A percentile compares a stretch with the other conserved stretches of the same genome.
phyloP scores from a whole-genome alignment of 768 basidiomycete species.

The Termitomyces sp. region DNA sequence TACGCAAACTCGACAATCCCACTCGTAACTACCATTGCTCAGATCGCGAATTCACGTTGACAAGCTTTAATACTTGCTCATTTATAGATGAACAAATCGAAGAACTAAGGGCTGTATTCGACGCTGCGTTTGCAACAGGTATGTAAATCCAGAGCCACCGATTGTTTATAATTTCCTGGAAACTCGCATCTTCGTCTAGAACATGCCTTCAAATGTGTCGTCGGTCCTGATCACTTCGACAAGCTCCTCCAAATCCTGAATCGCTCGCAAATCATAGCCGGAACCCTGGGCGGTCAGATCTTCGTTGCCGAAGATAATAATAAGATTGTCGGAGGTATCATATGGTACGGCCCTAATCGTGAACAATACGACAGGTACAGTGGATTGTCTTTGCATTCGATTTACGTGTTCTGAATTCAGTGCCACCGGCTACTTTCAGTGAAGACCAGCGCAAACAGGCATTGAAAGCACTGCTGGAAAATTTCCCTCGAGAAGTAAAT shows the following conservation, averaged over 20 bases:
- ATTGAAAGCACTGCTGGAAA: background rate
- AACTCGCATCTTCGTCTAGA: background rate
- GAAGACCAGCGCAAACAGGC: slow-evolving; percentile 7
- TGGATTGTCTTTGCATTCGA: background rate
- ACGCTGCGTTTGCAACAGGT: slow-evolving; percentile 4
- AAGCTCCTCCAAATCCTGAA: slow-evolving; percentile 2
- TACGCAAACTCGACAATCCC: slow-evolving; percentile 4
- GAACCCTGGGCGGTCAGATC: slow-evolving; percentile 1
- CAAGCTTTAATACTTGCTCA: background rate
- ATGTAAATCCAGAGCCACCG: background rate
- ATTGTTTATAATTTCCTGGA: background rate
- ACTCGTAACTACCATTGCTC: background rate
- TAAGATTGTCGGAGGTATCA: slow-evolving; percentile 5
- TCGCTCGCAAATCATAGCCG: slow-evolving; percentile 2
- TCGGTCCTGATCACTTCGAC: background rate
- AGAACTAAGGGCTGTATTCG: slow-evolving; percentile 3
- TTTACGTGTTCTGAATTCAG: background rate
- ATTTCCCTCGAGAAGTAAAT: background rate
- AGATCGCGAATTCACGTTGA: background rate
- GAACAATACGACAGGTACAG: slow-evolving; percentile 6
- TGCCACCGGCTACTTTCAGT: background rate
- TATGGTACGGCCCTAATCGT: slow-evolving; percentile 3
- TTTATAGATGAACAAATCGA: slow-evolving; percentile 2
- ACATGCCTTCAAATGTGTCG: slow-evolving; percentile 1
- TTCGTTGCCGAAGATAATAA: slow-evolving; percentile 5